phyloP scores from a whole-genome alignment of 495 filamentous ascomycete genomes.

The Hypoxylon fuscum region DNA sequence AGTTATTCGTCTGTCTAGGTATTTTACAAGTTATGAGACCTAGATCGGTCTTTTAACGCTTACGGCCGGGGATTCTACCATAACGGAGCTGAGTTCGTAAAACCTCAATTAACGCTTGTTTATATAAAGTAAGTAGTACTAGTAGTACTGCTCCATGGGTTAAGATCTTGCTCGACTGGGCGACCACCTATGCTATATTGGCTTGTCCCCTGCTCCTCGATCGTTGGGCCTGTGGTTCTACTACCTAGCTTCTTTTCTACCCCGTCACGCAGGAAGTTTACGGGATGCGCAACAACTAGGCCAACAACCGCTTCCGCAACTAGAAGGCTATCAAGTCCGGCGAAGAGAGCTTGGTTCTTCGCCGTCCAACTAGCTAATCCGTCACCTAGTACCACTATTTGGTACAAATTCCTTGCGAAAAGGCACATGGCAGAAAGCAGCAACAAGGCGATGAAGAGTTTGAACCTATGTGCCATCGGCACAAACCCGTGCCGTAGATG shows the following conservation, averaged over 20 bases:
- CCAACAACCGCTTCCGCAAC: constrained; percentile 33
- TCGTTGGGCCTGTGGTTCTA: constrained; percentile 6
- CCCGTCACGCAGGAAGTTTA: constrained; percentile 28
- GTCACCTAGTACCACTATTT: constrained; percentile 35
- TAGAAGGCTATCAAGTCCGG: constrained; percentile 30
- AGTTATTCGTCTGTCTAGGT: background rate
- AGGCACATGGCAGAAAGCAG: constrained; percentile 28
- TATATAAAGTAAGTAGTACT: constrained; percentile 14
- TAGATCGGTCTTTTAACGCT: background rate
- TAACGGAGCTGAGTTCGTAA: constrained; percentile 1
- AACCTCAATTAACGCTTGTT: constrained; percentile 15
- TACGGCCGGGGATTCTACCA: background rate
- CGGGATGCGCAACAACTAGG: constrained; percentile 31
- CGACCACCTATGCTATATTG: constrained; percentile 4
- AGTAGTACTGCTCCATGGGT: constrained; percentile 21
- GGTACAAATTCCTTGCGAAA: constrained; percentile 29
- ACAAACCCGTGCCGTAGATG: constrained; percentile 33
- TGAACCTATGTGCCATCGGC: constrained; percentile 34
- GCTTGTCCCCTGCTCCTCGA: constrained; percentile 13
- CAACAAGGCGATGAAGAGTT: constrained; percentile 35
- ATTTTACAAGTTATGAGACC: background rate
- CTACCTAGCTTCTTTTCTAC: constrained; percentile 24
- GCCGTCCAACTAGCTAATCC: constrained; percentile 38
- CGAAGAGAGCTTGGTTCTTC: constrained; percentile 37
- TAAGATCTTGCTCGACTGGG: background rate